These are phyloP conservation scores for Cytospora leucostoma DNA, from an alignment of 2,329 filamentous ascomycete species.

Conservation along the genomic window DNA sequence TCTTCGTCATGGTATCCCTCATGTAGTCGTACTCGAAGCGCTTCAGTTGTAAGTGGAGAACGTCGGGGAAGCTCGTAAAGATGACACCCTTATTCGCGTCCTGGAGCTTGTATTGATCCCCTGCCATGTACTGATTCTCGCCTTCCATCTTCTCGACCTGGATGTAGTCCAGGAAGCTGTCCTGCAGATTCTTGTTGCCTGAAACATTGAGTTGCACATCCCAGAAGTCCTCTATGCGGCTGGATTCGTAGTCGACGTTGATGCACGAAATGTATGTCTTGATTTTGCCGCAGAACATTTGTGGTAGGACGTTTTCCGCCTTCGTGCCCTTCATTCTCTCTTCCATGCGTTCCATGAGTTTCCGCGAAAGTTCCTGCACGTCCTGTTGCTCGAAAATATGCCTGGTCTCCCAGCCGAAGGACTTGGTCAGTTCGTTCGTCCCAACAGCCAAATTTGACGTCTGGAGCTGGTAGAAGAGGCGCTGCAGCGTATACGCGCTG, in stretches of 20 bases:
- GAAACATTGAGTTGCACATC: constrained; percentile 97
- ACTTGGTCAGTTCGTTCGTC: constrained; percentile 91
- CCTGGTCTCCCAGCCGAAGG: constrained; percentile 96
- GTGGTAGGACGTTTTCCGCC: constrained; percentile 82
- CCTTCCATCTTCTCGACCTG: constrained; percentile 96
- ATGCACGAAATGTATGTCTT: constrained; percentile 99
- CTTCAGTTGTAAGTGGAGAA: constrained; percentile 92
- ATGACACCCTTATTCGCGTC: constrained; percentile 98
- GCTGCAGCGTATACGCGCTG: constrained; percentile 90
- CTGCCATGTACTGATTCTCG: constrained; percentile 97
- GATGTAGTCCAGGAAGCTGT: constrained; percentile 95
- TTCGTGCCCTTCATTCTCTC: constrained; percentile 97
- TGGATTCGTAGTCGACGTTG: constrained; percentile 96
- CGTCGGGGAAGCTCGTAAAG: constrained; percentile 91
- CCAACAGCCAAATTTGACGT: constrained; percentile 81
- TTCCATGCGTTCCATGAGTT: constrained; percentile 96
- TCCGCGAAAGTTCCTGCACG: constrained; percentile 93
- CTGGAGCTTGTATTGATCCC: constrained; percentile 85
- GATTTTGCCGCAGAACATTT: constrained; percentile 95
- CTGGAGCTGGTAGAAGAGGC: constrained; percentile 93
- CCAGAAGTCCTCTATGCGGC: constrained; percentile 96
- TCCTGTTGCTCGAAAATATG: constrained; percentile 99
- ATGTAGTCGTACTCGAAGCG: constrained; percentile 98
- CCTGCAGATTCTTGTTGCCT: constrained; percentile 87
- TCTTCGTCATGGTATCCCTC: constrained; percentile 97